Base-by-base conservation (phyloP, 768 basidiomycete genomes). In the Hypholoma sublateritium region DNA sequence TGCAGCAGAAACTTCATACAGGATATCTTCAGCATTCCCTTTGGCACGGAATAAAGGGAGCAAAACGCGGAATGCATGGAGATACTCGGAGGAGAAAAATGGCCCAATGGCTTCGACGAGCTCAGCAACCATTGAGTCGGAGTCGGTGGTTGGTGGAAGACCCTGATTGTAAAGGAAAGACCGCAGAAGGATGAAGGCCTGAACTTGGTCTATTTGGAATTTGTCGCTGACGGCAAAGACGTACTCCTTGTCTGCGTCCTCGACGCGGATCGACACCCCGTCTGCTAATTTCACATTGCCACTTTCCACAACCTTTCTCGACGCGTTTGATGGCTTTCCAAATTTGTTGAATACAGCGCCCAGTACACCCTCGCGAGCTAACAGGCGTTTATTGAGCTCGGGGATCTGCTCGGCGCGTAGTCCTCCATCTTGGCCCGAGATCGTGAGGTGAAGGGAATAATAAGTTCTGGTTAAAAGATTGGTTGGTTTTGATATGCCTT, bases 151-250 rank as follows among this genome's bases (percentile, higher is more conserved):
- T 11, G 81, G 67, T 9, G 86, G 85, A 7, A 90, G 74, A 4
- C 89, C 89, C 67, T 87, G 82, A 67, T 93, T 89, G 72, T 88
- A 88, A 8, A 91, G 74, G 65, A 90, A 95, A 0, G 89, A 87
- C 12, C 88, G 84, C 19, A 93, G 74, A 5, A 95, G 78, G 4
- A 88, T 73, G 42, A 89, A 77, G 0, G 92, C 86, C n/a, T 88
- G 84, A 1, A 93, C 76, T 64, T 95, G 84, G 72, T 95, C 92
- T 21, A 96, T 85, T 25, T 83, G 76, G 68, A 93, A 87, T 57
- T 79, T 79, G 42, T 78, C 69, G 72, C 93, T 91, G 62, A 97
- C 82, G 47, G 88, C 68, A 50, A 62, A 63, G 48, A 88, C 79
- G 60, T 85, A 84, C 54, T 87, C 83, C 67, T 88, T 88, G 73